These are phyloP conservation scores for Chenopodium formosanum DNA, from an alignment of 148 eudicot genomes.

Conservation along the genomic window DNA sequence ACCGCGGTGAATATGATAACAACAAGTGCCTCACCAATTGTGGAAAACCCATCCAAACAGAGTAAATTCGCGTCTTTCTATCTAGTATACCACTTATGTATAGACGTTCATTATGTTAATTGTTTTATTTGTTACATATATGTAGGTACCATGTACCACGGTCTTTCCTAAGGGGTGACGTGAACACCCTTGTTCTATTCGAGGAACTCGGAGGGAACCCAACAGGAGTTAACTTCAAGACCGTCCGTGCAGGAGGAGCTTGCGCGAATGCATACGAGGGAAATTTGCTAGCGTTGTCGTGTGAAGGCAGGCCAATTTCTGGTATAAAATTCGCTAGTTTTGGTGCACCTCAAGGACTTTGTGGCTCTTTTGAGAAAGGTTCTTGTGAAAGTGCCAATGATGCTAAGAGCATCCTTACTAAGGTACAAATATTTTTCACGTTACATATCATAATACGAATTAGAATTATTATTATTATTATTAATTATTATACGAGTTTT, in stretches of 20 bases:
- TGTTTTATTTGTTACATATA: no score
- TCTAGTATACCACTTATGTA: no score
- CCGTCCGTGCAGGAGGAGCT: slow-evolving; percentile 31
- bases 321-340: slow-evolving; percentile 48
- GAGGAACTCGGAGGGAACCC: slow-evolving; percentile 77
- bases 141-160: slow-evolving; percentile 75
- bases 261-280: slow-evolving; percentile 54
- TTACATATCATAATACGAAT: no score
- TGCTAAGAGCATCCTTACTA: slow-evolving; percentile 33
- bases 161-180: slow-evolving; percentile 35
- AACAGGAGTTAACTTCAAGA: slow-evolving; percentile 51
- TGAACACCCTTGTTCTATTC: slow-evolving; percentile 56
- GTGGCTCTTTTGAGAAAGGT: slow-evolving; percentile 46
- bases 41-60: slow-evolving; percentile 60
- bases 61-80: slow-evolving; percentile 17
- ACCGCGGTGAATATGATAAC: slow-evolving; percentile 49
- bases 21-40: slow-evolving; percentile 46
- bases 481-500: neutral
- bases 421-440: slow-evolving; percentile 21
- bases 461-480: no score
- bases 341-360: slow-evolving; percentile 45
- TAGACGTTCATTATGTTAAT: neutral
- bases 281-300: slow-evolving; percentile 36
- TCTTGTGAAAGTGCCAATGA: slow-evolving; percentile 35
- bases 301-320: slow-evolving; percentile 42